These are phyloP conservation scores for Synchytrium microbalum DNA, from an alignment of 371 early-diverging fungal genomes.

Conservation along the genomic window DNA sequence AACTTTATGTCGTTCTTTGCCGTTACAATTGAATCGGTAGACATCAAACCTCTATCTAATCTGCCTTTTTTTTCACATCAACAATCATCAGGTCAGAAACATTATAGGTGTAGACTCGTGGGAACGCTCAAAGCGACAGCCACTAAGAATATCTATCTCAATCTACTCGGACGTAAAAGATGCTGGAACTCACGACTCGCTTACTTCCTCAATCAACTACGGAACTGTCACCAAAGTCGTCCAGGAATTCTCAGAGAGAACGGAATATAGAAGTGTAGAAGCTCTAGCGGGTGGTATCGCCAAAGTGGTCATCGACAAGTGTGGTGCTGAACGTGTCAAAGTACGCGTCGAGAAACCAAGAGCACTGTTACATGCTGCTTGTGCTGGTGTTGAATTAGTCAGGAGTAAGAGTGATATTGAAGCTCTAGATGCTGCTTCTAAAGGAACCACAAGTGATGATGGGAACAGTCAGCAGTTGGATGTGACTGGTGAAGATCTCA, in stretches of 20 bases:
- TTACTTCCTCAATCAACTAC: conserved; percentile 74
- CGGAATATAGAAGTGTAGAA: conserved; percentile 51
- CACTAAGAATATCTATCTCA: conserved; percentile 67
- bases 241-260: conserved; percentile 63
- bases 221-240: conserved; percentile 69
- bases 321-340: conserved; percentile 54
- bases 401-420: conserved; percentile 46
- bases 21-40: no score
- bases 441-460: conserved; percentile 11
- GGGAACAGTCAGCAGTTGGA: neutral
- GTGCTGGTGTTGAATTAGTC: conserved; percentile 79
- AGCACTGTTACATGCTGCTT: conserved; percentile 83
- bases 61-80: no score
- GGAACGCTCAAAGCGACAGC: conserved; percentile 82
- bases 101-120: conserved; percentile 83
- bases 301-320: conserved; percentile 43
- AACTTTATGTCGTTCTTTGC: no score
- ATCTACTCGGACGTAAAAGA: conserved; percentile 66
- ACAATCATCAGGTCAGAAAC: conserved; percentile 15
- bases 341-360: conserved; percentile 80
- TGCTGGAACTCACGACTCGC: conserved; percentile 51
- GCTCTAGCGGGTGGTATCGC: conserved; percentile 41
- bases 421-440: conserved; percentile 29
- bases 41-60: no score
- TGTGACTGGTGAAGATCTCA: neutral